phyloP scores from a whole-genome alignment of 2,329 filamentous ascomycete genomes.

The Aureobasidium lini region DNA sequence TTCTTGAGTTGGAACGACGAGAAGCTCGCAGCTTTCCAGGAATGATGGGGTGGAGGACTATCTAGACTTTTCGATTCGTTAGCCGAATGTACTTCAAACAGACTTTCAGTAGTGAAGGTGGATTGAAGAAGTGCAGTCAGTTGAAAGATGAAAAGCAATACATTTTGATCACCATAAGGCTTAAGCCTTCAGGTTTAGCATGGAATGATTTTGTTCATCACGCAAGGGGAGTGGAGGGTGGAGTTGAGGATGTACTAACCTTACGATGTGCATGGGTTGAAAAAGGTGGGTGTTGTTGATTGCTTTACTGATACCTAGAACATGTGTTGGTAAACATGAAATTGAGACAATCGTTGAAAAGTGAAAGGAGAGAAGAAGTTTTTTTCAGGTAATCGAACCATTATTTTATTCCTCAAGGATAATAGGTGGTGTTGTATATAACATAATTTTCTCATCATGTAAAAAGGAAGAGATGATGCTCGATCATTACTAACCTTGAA shows the following conservation, averaged over 20 bases:
- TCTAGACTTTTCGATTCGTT: slow-evolving; percentile 1
- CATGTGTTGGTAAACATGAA: slow-evolving; percentile 8
- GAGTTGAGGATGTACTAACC: not conserved
- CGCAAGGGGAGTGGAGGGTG: slow-evolving; percentile 16
- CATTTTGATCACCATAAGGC: slow-evolving; percentile 57
- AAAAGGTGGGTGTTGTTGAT: not conserved
- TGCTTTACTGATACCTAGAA: not conserved
- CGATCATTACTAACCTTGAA: not conserved
- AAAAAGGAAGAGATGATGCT: not conserved
- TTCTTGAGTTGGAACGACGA: slow-evolving; percentile 56
- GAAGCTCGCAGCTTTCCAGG: slow-evolving; percentile 49
- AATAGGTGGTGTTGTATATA: slow-evolving; percentile 44
- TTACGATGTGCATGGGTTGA: not conserved
- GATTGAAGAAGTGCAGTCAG: slow-evolving; percentile 43
- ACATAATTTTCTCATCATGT: slow-evolving; percentile 39
- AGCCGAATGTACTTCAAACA: slow-evolving; percentile 1
- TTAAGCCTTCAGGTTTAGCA: slow-evolving; percentile 65
- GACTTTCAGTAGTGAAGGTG: not conserved
- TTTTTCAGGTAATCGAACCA: slow-evolving; percentile 43
- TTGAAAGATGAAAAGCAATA: slow-evolving; percentile 79
- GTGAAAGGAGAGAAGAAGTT: slow-evolving; percentile 3
- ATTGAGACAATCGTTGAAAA: not conserved
- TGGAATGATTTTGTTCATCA: slow-evolving; percentile 67
- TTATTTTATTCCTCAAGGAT: slow-evolving; percentile 35
- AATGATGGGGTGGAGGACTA: slow-evolving; percentile 20